Conservation (phyloP, 2,329 filamentous ascomycete species). For the Pseudogymnoascus sp. region DNA sequence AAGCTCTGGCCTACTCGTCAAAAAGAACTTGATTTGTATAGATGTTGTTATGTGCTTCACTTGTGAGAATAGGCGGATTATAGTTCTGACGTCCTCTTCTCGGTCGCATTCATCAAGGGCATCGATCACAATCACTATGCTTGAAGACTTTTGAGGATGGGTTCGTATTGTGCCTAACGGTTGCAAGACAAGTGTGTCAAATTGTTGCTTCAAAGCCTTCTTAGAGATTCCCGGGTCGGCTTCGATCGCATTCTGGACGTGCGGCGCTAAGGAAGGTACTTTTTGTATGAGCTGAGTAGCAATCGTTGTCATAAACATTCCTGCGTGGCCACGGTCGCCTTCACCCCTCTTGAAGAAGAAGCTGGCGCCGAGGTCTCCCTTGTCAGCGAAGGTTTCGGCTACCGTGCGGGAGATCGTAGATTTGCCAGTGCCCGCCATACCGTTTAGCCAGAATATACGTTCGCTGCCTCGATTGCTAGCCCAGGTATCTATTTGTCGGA, state of each 20-base stretch:
- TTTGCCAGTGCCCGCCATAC: slow-evolving; percentile 31
- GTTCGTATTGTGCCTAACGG: slow-evolving; percentile 19
- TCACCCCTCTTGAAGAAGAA: slow-evolving; percentile 31
- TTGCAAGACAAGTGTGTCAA: slow-evolving; percentile 22
- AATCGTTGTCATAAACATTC: slow-evolving; percentile 28
- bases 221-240: slow-evolving; percentile 14
- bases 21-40: slow-evolving; percentile 17
- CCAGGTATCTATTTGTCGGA: slow-evolving; percentile 28
- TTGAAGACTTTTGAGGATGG: neutral
- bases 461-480: slow-evolving; percentile 17
- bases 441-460: slow-evolving; percentile 32
- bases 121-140: slow-evolving; percentile 22
- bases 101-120: slow-evolving; percentile 29
- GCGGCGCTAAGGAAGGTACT: slow-evolving; percentile 19
- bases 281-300: slow-evolving; percentile 18
- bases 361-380: slow-evolving; percentile 22
- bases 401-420: slow-evolving; percentile 32
- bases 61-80: slow-evolving; percentile 16
- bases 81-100: slow-evolving; percentile 15
- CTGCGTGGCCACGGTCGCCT: slow-evolving; percentile 24
- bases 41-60: slow-evolving; percentile 8
- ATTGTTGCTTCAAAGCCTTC: slow-evolving; percentile 23
- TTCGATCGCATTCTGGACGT: slow-evolving; percentile 17
- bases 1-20: slow-evolving; percentile 23
- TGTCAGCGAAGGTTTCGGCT: slow-evolving; percentile 19